Base-by-base conservation (phyloP, 2,329 filamentous ascomycete genomes). In the Cladosporium velox region DNA sequence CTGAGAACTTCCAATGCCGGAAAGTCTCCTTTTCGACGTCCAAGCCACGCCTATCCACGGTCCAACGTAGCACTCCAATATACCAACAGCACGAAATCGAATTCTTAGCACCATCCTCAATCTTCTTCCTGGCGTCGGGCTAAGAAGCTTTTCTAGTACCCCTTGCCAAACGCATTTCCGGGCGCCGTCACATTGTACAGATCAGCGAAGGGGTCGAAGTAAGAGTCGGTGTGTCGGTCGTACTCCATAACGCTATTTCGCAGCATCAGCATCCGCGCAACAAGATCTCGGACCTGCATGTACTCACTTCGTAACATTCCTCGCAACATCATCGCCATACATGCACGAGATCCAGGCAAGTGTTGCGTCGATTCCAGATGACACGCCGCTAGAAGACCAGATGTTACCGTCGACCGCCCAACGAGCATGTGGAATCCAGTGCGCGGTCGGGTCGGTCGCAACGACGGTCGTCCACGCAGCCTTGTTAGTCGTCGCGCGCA, bases 401-500 rank as follows among this genome's bases (percentile, higher is more conserved):
- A 90, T 78, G 66, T 90, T 88, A 4, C 86, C 88, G 75, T 91
- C 88, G 0, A 81, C 78, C 0, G 90, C 85, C 85, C 87, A 91
- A 47, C 89, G 81, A 24, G 89, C 89, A 32, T 82, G 80, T 0
- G 80, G 77, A 30, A 88, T 81, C 89, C 89, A 91, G 0, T 85
- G 75, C 0, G 88, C 86, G 0, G 81, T 77, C 0, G 83, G 80
- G 0, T 85, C 82, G 62, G 82, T 76, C 1, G 78, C 73, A 1
- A 78, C 83, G 10, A 86, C 83, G 68, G 76, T 76, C 8, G 77
- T 75, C 80, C 85, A 91, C 0, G 82, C 80, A 7, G 76, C 76
- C 76, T 91, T 91, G 73, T 91, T 91, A 18, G 86, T 89, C 3
- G 90, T 91, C 4, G 88, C 90, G 18, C 81, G 78, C 67, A 78